These are phyloP conservation scores for Canavalia gladiata DNA, from an alignment of 306 rosid genomes.

Conservation along the genomic window DNA sequence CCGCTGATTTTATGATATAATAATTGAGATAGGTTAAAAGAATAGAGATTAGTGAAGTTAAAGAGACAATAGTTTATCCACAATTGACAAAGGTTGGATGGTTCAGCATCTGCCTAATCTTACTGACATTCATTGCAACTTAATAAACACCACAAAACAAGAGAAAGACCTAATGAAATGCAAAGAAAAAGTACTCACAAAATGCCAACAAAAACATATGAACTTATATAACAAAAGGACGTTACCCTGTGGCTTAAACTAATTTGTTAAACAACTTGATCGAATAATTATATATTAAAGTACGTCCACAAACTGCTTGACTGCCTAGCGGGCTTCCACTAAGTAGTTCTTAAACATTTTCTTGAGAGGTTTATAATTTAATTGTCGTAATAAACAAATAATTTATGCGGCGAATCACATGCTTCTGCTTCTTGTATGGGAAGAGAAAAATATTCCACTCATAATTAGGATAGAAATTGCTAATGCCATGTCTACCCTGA, in stretches of 20 bases:
- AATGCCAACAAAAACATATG: conserved; percentile 4
- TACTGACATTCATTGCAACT: neutral
- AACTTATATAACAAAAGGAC: conserved; percentile 14
- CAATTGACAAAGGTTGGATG: no score
- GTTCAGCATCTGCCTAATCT: no score
- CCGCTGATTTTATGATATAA: no score
- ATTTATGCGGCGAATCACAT: conserved; percentile 5
- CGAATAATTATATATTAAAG: conserved; percentile 14
- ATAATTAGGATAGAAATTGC: no score
- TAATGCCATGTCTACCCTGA: no score
- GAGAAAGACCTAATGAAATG: conserved; percentile 28
- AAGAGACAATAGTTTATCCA: no score
- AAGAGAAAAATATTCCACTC: no score
- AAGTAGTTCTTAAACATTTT: conserved; percentile 26
- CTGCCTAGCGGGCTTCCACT: conserved; percentile 43
- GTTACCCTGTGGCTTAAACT: neutral
- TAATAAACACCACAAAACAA: neutral
- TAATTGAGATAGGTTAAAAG: no score
- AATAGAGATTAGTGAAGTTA: no score
- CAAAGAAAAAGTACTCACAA: neutral
- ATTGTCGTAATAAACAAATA: conserved; percentile 17
- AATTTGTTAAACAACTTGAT: neutral
- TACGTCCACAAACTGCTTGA: conserved; percentile 21
- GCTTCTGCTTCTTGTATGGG: neutral
- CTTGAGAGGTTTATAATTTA: neutral